phyloP scores from a whole-genome alignment of 805 yeast species.

The Candida quercuum region DNA sequence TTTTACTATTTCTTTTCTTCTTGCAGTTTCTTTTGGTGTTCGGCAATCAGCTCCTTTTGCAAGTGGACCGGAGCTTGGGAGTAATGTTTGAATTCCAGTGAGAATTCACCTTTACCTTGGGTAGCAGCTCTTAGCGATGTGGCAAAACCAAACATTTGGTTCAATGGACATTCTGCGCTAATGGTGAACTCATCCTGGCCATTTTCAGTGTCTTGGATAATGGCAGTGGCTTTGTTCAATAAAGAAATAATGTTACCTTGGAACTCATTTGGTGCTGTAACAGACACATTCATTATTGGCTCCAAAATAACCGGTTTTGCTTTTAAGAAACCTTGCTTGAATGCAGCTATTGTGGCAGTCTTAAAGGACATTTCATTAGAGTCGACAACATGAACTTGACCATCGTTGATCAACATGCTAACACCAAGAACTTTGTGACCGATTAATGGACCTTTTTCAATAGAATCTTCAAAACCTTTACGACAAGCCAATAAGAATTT shows the following conservation, averaged over 20 bases:
- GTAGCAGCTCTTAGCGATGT: slow-evolving; percentile 93
- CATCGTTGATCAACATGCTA: slow-evolving; percentile 91
- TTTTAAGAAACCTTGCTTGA: slow-evolving; percentile 81
- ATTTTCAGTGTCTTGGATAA: slow-evolving; percentile 90
- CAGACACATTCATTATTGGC: slow-evolving; percentile 92
- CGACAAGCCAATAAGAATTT: slow-evolving; percentile 91
- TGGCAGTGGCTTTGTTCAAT: slow-evolving; percentile 86
- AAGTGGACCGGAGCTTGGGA: slow-evolving; percentile 87
- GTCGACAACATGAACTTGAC: slow-evolving; percentile 96
- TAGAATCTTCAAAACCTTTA: slow-evolving; percentile 91
- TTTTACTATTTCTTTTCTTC: slow-evolving; percentile 19
- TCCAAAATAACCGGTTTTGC: slow-evolving; percentile 88
- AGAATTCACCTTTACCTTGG: slow-evolving; percentile 98
- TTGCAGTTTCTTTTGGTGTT: slow-evolving; percentile 50
- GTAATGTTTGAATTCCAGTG: slow-evolving; percentile 90
- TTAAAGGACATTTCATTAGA: slow-evolving; percentile 94
- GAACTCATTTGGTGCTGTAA: slow-evolving; percentile 94
- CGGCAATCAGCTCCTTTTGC: slow-evolving; percentile 86
- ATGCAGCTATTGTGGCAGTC: slow-evolving; percentile 88
- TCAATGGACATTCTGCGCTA: slow-evolving; percentile 93
- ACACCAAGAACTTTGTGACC: slow-evolving; percentile 94
- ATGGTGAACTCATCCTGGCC: slow-evolving; percentile 92
- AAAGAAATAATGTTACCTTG: slow-evolving; percentile 91
- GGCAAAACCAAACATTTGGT: slow-evolving; percentile 94
- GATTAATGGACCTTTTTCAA: slow-evolving; percentile 93